Percentiles rank a stretch among this genome's conserved stretches.
Evolutionary conservation across 805 yeast species (phyloP).

Genomic region (Diddensiella santjacobensis): DNA sequence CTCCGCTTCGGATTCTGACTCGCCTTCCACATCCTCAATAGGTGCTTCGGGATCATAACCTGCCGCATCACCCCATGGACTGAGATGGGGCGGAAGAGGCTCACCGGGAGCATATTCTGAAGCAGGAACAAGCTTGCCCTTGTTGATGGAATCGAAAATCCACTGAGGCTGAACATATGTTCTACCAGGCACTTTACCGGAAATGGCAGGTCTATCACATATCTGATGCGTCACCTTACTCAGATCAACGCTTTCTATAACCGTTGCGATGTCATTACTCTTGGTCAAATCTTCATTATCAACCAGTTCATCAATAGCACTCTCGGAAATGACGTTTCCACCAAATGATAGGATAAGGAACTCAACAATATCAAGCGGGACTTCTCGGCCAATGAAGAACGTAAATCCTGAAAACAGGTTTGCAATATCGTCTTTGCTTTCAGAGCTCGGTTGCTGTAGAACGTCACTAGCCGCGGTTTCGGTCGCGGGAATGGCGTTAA

Average conservation of each 20-base stretch:
- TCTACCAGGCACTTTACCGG: conserved; percentile 79
- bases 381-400: conserved; percentile 92
- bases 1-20: conserved; percentile 49
- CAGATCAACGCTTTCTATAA: conserved; percentile 47
- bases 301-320: conserved; percentile 73
- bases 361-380: conserved; percentile 86
- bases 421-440: conserved; percentile 49
- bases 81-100: conserved; percentile 89
- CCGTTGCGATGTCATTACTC: conserved; percentile 37
- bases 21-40: conserved; percentile 48
- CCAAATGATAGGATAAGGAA: conserved; percentile 83
- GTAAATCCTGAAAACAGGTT: conserved; percentile 68
- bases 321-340: conserved; percentile 80
- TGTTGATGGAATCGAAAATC: conserved; percentile 89
- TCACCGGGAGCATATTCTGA: conserved; percentile 91
- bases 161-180: conserved; percentile 97
- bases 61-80: conserved; percentile 98
- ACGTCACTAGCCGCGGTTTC: conserved; percentile 44
- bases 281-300: conserved; percentile 44
- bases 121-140: conserved; percentile 68
- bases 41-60: conserved; percentile 79
- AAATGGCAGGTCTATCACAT: conserved; percentile 83
- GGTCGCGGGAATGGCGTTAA: conserved; percentile 51
- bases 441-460: conserved; percentile 58
- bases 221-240: conserved; percentile 85